A percentile compares a stretch with the other conserved stretches of the same genome.
These are phyloP conservation scores for Salinomyces thailandicus DNA, from an alignment of 2,329 filamentous ascomycete species.

Conservation along the genomic window DNA sequence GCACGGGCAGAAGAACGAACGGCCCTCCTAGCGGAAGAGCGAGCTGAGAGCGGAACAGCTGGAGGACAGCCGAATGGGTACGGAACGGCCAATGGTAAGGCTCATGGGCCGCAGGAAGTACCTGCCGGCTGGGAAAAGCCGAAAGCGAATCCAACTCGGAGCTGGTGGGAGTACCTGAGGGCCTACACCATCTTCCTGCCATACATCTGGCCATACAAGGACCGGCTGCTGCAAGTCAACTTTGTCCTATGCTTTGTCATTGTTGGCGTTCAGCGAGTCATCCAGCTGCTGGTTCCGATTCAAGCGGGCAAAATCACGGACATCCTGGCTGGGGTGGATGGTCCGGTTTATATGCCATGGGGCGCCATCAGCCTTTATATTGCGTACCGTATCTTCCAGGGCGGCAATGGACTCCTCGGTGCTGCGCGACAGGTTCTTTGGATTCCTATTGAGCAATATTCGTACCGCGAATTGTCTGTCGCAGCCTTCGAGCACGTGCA, in stretches of 20 bases:
- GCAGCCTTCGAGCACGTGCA: slow-evolving; percentile 97
- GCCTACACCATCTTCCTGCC: slow-evolving; percentile 92
- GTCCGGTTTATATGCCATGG: slow-evolving; percentile 54
- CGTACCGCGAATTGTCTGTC: slow-evolving; percentile 85
- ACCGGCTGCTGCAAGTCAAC: slow-evolving; percentile 60
- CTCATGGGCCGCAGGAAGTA: slow-evolving; percentile 42
- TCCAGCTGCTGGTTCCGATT: slow-evolving; percentile 77
- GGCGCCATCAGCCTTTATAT: slow-evolving; percentile 65
- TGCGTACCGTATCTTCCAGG: slow-evolving; percentile 69
- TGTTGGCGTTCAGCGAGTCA: slow-evolving; percentile 65
- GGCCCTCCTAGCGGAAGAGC: slow-evolving; percentile 47
- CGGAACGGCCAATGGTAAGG: slow-evolving; percentile 39
- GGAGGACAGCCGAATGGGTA: slow-evolving; percentile 33
- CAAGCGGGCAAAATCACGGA: slow-evolving; percentile 75
- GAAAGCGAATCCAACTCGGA: slow-evolving; percentile 72
- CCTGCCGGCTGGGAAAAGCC: slow-evolving; percentile 81
- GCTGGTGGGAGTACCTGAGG: slow-evolving; percentile 91
- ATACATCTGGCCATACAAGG: slow-evolving; percentile 89
- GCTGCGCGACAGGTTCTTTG: slow-evolving; percentile 74
- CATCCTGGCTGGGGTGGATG: slow-evolving; percentile 51
- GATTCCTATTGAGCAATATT: slow-evolving; percentile 96
- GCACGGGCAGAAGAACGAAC: slow-evolving; percentile 47
- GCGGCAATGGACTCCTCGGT: slow-evolving; percentile 75
- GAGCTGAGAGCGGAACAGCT: slow-evolving; percentile 32
- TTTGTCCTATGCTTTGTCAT: slow-evolving; percentile 75